phyloP scores from a whole-genome alignment of 495 filamentous ascomycete species.

The Daldinia decipiens region DNA sequence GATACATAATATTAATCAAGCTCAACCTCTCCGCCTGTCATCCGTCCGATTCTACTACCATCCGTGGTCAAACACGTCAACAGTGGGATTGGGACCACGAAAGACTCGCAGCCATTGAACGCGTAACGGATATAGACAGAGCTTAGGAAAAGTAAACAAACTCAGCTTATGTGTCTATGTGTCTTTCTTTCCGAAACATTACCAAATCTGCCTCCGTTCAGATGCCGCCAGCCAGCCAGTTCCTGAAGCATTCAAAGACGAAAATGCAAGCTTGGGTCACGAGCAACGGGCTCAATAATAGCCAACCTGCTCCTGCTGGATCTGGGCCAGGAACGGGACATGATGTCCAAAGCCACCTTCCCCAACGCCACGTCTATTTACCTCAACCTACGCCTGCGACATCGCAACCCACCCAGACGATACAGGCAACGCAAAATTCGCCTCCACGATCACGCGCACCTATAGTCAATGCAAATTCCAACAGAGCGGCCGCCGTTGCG shows the following conservation, averaged over 20 bases:
- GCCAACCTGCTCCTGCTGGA: constrained; percentile 39
- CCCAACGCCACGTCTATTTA: constrained; percentile 46
- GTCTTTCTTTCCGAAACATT: constrained; percentile 32
- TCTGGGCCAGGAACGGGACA: constrained; percentile 41
- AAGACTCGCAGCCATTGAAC: constrained; percentile 29
- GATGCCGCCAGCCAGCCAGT: constrained; percentile 47
- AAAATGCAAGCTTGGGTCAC: constrained; percentile 51
- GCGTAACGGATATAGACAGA: constrained; percentile 37
- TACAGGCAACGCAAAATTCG: constrained; percentile 31
- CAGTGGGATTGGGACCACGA: constrained; percentile 45
- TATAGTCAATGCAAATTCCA: constrained; percentile 46
- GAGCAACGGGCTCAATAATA: constrained; percentile 37
- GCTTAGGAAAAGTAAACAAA: constrained; percentile 44
- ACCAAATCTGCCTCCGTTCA: constrained; percentile 40
- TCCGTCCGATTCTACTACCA: constrained; percentile 39
- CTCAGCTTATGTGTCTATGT: constrained; percentile 30
- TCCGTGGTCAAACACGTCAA: constrained; percentile 41
- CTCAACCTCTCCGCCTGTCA: constrained; percentile 38
- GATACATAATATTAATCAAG: constrained; percentile 45
- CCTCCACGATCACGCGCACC: constrained; percentile 47
- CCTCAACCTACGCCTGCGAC: constrained; percentile 35
- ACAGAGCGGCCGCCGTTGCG: constrained; percentile 34
- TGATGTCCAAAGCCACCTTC: constrained; percentile 35
- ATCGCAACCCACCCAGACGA: constrained; percentile 28
- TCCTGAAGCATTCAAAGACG: constrained; percentile 48